Evolutionary conservation across 164 flowering plant species (phyloP).

Genomic region (Aristolochia californica): DNA sequence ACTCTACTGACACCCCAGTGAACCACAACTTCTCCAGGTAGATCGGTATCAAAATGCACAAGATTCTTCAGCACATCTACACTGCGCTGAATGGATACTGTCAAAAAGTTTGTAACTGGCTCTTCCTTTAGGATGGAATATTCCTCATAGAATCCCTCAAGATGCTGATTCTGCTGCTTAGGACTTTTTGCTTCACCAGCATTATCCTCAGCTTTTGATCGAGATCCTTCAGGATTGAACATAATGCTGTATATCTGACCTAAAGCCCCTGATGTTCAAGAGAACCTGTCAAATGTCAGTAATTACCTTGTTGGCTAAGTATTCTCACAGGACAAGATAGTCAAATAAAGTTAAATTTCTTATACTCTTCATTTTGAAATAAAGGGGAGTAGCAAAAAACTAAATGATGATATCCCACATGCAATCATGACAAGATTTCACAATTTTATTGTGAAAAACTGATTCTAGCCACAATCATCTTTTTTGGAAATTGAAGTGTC

Average conservation of each 20-base stretch:
- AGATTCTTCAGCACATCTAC: conserved; percentile 41
- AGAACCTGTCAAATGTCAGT: conserved; percentile 5
- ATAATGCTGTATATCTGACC: conserved; percentile 44
- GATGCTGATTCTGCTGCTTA: conserved; percentile 19
- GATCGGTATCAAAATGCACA: conserved; percentile 65
- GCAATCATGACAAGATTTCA: no score
- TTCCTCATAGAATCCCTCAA: conserved; percentile 74
- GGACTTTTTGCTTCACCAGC: conserved; percentile 19
- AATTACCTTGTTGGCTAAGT: neutral
- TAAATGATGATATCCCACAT: no score
- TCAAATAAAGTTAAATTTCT: no score
- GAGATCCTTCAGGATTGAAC: conserved; percentile 30
- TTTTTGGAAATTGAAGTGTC: no score
- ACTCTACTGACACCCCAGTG: conserved; percentile 93
- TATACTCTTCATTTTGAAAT: neutral
- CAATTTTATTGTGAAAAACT: no score
- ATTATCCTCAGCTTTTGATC: conserved; percentile 21
- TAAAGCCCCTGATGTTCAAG: conserved; percentile 37
- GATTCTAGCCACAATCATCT: no score
- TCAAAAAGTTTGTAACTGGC: conserved; percentile 29
- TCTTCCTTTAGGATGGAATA: conserved; percentile 44
- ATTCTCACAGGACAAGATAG: neutral
- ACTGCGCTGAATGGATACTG: conserved; percentile 48
- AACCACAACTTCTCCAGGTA: conserved; percentile 68
- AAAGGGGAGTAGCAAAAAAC: no score